These are phyloP conservation scores for Lactuca saligna DNA, from an alignment of 129 eudicot species.

Conservation along the genomic window DNA sequence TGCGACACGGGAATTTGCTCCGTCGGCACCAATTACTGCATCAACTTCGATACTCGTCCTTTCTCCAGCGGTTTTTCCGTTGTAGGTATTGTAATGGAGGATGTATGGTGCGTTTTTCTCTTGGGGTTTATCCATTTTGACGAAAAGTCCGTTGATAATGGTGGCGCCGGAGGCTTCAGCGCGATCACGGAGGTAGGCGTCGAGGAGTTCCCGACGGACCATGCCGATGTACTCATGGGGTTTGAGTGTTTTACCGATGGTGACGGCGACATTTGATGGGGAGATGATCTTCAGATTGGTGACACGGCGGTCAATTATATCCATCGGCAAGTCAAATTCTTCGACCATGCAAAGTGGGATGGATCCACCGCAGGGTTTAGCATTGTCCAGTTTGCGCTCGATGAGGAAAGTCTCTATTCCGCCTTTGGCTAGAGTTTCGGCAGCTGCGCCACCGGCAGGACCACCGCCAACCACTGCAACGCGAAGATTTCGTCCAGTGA, in stretches of 20 bases:
- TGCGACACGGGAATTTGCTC: conserved; percentile 68
- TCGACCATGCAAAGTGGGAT: conserved; percentile 72
- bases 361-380: conserved; percentile 78
- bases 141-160: conserved; percentile 57
- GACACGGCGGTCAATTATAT: conserved; percentile 61
- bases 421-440: conserved; percentile 53
- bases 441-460: conserved; percentile 66
- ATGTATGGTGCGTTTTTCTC: conserved; percentile 35
- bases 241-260: conserved; percentile 56
- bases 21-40: conserved; percentile 78
- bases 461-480: conserved; percentile 72
- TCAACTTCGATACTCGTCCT: conserved; percentile 51
- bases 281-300: conserved; percentile 78
- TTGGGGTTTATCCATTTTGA: conserved; percentile 59
- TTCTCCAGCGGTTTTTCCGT: conserved; percentile 45
- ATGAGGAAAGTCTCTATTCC: conserved; percentile 60
- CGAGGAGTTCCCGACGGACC: conserved; percentile 76
- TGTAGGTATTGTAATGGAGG: conserved; percentile 47
- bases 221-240: conserved; percentile 79
- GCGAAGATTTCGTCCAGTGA: conserved; percentile 40
- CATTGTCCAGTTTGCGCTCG: conserved; percentile 50
- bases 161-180: conserved; percentile 53
- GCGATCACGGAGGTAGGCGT: conserved; percentile 57
- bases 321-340: conserved; percentile 58
- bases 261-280: conserved; percentile 69